Evolutionary conservation across 2,329 filamentous ascomycete species (phyloP).

Genomic region (Talaromyces amestolkiae): DNA sequence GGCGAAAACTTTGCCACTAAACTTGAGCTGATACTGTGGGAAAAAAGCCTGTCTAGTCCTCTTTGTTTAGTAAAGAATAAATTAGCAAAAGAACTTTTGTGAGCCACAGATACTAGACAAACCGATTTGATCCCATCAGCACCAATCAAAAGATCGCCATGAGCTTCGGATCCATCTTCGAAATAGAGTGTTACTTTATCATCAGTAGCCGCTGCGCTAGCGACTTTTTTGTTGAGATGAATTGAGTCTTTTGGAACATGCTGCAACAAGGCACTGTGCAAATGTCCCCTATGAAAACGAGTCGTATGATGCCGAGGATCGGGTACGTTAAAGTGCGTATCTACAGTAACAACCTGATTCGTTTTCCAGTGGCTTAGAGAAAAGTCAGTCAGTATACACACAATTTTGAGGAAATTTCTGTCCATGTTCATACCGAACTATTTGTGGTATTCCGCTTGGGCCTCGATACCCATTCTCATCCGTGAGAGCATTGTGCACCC

Average conservation of each 20-base stretch:
- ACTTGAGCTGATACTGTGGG: slow-evolving; percentile 39
- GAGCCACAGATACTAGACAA: too few relatives aligned
- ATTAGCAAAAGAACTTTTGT: too few relatives aligned
- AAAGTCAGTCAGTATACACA: not conserved
- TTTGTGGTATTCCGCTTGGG: slow-evolving; percentile 46
- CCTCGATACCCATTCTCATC: slow-evolving; percentile 42
- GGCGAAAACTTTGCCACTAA: slow-evolving; percentile 48
- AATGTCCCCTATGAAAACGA: slow-evolving; percentile 50
- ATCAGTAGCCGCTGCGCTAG: slow-evolving; percentile 34
- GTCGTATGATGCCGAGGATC: slow-evolving; percentile 43
- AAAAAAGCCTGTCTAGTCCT: slow-evolving; percentile 42
- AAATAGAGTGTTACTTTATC: slow-evolving; percentile 43
- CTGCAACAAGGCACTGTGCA: slow-evolving; percentile 50
- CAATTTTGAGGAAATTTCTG: not conserved
- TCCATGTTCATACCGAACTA: slow-evolving; percentile 39
- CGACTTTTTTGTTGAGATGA: slow-evolving; percentile 46
- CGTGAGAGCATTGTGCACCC: slow-evolving; percentile 47
- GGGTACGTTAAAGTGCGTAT: slow-evolving; percentile 41
- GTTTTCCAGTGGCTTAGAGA: slow-evolving; percentile 41
- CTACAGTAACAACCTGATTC: slow-evolving; percentile 40
- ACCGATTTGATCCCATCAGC: slow-evolving; percentile 55
- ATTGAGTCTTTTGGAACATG: slow-evolving; percentile 45
- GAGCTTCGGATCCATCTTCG: slow-evolving; percentile 46
- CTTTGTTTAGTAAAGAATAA: slow-evolving; percentile 18
- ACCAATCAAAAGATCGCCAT: slow-evolving; percentile 52